Conservation (phyloP, 192 early-diverging fungal species). For the Rhizophagus clarus region DNA sequence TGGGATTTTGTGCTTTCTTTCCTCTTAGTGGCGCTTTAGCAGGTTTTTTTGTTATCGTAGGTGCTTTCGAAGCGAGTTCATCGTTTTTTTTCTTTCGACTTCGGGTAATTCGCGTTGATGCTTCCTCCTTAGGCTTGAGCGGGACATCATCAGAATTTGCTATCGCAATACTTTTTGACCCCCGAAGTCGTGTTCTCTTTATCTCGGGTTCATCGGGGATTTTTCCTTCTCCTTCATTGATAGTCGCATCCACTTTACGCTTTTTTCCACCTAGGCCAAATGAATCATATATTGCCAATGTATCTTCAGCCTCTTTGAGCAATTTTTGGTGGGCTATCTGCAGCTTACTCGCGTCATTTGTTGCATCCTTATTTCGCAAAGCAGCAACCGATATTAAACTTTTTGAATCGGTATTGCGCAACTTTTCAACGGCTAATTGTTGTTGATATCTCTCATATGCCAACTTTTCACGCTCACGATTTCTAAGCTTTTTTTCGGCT, state of each 20-base stretch:
- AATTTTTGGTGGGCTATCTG: conserved; percentile 39
- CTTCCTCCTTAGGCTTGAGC: background rate
- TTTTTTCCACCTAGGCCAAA: conserved; percentile 46
- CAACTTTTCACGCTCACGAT: conserved; percentile 57
- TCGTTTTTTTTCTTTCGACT: conserved; percentile 22
- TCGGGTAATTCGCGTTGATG: conserved; percentile 21
- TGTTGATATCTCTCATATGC: conserved; percentile 59
- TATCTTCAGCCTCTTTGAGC: conserved; percentile 51
- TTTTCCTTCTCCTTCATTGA: conserved; percentile 24
- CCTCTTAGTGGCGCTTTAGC: background rate
- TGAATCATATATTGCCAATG: conserved; percentile 47
- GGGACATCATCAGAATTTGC: background rate
- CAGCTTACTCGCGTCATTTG: conserved; percentile 27
- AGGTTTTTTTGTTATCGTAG: background rate
- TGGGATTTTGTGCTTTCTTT: background rate
- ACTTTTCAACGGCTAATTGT: conserved; percentile 48
- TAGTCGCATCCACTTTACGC: conserved; percentile 27
- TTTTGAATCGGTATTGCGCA: conserved; percentile 52
- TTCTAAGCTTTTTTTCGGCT: conserved; percentile 59
- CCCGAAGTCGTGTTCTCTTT: background rate
- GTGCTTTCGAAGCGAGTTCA: background rate
- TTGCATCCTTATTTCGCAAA: conserved; percentile 40
- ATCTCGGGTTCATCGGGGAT: background rate
- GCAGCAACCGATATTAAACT: conserved; percentile 46
- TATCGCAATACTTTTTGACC: background rate